Base-by-base conservation (phyloP, 2,329 filamentous ascomycete species). In the Dryadomyces quercivorus region DNA sequence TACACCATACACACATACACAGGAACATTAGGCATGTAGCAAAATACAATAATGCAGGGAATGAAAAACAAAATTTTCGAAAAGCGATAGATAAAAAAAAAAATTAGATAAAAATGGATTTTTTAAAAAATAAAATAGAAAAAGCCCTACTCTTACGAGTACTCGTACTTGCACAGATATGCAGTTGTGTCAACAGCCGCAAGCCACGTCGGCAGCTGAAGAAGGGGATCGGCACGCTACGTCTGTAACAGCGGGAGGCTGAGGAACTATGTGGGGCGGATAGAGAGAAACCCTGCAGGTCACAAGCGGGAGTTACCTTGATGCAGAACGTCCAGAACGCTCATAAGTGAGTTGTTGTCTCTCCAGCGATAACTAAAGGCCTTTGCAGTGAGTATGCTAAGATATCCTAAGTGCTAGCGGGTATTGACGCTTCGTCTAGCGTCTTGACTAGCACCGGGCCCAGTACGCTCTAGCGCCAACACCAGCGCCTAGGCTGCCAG, bases 131-230 rank as follows among this genome's bases (percentile, higher is more conserved):
- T 8, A n/a, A n/a, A n/a, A n/a, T n/a, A n/a, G n/a, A n/a, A n/a
- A n/a, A n/a, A n/a, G n/a, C n/a, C n/a, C n/a, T n/a, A n/a, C n/a
- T n/a, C n/a, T n/a, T n/a, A n/a, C n/a, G n/a, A n/a, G n/a, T n/a
- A n/a, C n/a, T n/a, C n/a, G n/a, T n/a, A n/a, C n/a, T n/a, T n/a
- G 34, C 6, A 36, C 36, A 40, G 15, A 12, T 40, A 16, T 40
- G 36, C 15, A 12, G 36, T 12, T 8, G 10, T 40, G 10, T 8
- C 15, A 16, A 16, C 15, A 13, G 10, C 15, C 36, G 36, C 36
- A 40, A 40, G 36, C 36, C 36, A 16, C 36, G 48, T 50, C 48
- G 48, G 36, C 36, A 50, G 48, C 48, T 50, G 48, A 50, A 49
- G 26, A 38, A 9, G 6, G 31, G 22, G 48, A 50, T 50, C 34